phyloP scores from a whole-genome alignment of 495 filamentous ascomycete species.

The Neurospora africana region DNA sequence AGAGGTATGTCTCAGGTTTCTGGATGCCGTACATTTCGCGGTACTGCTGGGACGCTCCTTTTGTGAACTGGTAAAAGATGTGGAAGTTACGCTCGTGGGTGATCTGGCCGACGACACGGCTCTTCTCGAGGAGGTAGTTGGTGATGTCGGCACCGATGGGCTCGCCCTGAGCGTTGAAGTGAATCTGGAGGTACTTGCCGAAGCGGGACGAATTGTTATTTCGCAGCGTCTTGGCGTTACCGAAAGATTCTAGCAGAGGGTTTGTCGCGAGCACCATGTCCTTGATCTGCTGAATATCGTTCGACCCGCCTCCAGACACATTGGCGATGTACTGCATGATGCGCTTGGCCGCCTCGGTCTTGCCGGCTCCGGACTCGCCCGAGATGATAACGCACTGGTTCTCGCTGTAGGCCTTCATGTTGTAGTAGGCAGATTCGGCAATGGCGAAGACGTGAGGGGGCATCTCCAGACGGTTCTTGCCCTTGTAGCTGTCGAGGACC shows the following conservation, averaged over 20 bases:
- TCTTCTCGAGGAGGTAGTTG: constrained; percentile 95
- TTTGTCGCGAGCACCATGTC: constrained; percentile 99
- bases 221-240: constrained; percentile 92
- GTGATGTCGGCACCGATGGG: constrained; percentile 96
- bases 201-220: constrained; percentile 99
- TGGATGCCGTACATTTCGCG: constrained; percentile 80
- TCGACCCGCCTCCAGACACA: constrained; percentile 79
- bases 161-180: constrained; percentile 90
- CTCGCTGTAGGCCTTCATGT: constrained; percentile 99
- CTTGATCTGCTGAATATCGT: constrained; percentile 94
- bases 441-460: constrained; percentile 97
- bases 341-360: constrained; percentile 98
- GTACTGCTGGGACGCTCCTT: constrained; percentile 80
- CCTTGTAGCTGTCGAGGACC: constrained; percentile 81
- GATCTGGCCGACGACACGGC: constrained; percentile 92
- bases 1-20: constrained; percentile 85
- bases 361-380: constrained; percentile 95
- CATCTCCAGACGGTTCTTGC: constrained; percentile 92
- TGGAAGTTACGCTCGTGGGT: constrained; percentile 95
- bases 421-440: constrained; percentile 94
- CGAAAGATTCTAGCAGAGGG: constrained; percentile 92
- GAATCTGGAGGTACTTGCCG: constrained; percentile 95
- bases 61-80: constrained; percentile 98
- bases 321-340: constrained; percentile 99
- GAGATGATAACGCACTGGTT: constrained; percentile 99